Conservation (phyloP, 2,329 filamentous ascomycete genomes). For the Paramyrothecium sp. region DNA sequence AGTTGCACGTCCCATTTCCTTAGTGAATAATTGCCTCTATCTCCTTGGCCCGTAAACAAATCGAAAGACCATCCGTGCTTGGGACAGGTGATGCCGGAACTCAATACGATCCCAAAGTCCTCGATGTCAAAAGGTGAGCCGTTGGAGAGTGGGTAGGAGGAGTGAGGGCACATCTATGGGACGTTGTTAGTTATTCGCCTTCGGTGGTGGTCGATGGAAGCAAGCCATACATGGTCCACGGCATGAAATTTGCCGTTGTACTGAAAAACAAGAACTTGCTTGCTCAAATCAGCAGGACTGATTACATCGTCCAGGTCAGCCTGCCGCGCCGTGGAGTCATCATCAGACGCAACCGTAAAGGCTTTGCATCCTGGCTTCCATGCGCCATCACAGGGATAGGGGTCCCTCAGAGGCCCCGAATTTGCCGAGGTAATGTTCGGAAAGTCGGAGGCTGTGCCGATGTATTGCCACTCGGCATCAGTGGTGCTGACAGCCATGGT, state of each 20-base stretch:
- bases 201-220: accelerated
- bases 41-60: conserved; percentile 58
- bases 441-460: conserved; percentile 53
- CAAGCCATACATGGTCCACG: conserved; percentile 61
- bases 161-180: conserved; percentile 63
- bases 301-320: conserved; percentile 25
- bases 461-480: conserved; percentile 46
- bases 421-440: conserved; percentile 47
- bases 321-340: conserved; percentile 32
- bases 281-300: conserved; percentile 36
- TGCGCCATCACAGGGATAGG: conserved; percentile 34
- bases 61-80: conserved; percentile 74
- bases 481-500: background rate
- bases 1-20: conserved; percentile 64
- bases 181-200: background rate
- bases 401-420: conserved; percentile 30
- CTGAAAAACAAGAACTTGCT: conserved; percentile 66
- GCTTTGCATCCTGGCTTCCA: conserved; percentile 58
- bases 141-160: conserved; percentile 62
- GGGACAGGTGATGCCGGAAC: conserved; percentile 63
- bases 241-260: conserved; percentile 65
- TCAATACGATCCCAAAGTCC: conserved; percentile 65
- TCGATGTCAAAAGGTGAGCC: conserved; percentile 69
- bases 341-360: conserved; percentile 44
- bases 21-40: conserved; percentile 61